phyloP scores from a whole-genome alignment of 108 stramenopile genomes.

The Skeletonema costatum region DNA sequence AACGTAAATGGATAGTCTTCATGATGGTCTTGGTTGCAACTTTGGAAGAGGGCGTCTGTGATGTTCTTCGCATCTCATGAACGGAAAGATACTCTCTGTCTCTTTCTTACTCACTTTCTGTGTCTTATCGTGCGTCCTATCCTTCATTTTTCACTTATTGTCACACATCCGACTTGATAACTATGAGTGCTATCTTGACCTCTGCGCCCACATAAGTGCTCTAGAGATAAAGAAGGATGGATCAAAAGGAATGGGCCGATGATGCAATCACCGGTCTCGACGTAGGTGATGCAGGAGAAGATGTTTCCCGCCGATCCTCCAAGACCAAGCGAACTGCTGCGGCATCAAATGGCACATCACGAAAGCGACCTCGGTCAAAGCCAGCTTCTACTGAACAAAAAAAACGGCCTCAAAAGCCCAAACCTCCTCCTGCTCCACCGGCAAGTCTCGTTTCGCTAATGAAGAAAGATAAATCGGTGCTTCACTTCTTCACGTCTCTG shows the following conservation, averaged over 20 bases:
- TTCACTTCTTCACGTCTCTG: conserved; percentile 65
- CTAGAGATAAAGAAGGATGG: neutral
- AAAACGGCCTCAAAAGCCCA: conserved; percentile 17
- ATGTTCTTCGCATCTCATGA: too few relatives aligned
- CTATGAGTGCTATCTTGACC: too few relatives aligned
- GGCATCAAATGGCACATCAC: neutral
- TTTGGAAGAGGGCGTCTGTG: too few relatives aligned
- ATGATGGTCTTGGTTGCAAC: too few relatives aligned
- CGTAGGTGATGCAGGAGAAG: neutral
- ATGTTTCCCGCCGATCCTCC: neutral
- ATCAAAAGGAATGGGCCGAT: neutral
- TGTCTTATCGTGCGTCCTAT: too few relatives aligned
- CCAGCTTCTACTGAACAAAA: neutral
- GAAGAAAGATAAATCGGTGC: conserved; percentile 53
- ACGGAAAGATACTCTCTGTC: too few relatives aligned
- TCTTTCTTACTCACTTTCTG: too few relatives aligned
- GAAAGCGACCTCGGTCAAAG: conserved; percentile 10
- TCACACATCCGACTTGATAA: too few relatives aligned
- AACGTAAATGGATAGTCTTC: too few relatives aligned
- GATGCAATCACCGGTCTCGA: conserved; percentile 35
- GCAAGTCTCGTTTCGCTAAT: conserved; percentile 57
- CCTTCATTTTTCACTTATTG: too few relatives aligned
- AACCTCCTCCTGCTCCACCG: conserved; percentile 56
- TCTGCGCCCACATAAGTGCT: too few relatives aligned
- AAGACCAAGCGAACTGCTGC: neutral